These are phyloP conservation scores for Suillus ampliporus DNA, from an alignment of 768 basidiomycete genomes.

Conservation along the genomic window DNA sequence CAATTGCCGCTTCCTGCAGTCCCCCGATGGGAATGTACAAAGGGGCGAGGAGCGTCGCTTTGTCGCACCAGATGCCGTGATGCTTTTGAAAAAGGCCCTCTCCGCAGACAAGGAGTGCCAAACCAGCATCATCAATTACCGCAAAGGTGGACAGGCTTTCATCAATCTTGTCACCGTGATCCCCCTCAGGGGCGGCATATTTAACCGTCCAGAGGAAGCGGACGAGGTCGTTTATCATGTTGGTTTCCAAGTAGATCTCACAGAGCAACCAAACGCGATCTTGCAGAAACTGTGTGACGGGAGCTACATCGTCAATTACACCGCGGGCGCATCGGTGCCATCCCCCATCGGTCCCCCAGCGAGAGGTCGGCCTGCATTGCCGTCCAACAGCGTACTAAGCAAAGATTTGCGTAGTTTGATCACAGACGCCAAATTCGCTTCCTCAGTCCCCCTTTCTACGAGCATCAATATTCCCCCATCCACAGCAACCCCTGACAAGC, in stretches of 20 bases:
- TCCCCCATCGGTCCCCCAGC: slow-evolving; percentile 23
- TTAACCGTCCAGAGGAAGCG: slow-evolving; percentile 53
- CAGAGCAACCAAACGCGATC: slow-evolving; percentile 84
- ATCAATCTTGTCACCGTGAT: slow-evolving; percentile 93
- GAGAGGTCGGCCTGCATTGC: slow-evolving; percentile 17
- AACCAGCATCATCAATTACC: slow-evolving; percentile 85
- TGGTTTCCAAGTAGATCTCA: slow-evolving; percentile 95
- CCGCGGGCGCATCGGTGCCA: slow-evolving; percentile 13
- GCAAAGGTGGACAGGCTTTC: slow-evolving; percentile 83
- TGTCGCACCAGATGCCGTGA: slow-evolving; percentile 70
- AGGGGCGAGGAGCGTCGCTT: slow-evolving; percentile 60
- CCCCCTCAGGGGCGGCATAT: slow-evolving; percentile 72
- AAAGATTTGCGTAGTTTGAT: slow-evolving; percentile 58
- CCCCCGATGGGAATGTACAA: slow-evolving; percentile 63
- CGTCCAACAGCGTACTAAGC: slow-evolving; percentile 43
- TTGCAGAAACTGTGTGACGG: slow-evolving; percentile 81
- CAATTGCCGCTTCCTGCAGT: slow-evolving; percentile 92
- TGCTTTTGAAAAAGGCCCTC: slow-evolving; percentile 69
- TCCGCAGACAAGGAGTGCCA: slow-evolving; percentile 87
- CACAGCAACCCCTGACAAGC: slow-evolving; percentile 20
- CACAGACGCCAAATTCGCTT: slow-evolving; percentile 51
- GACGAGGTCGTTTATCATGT: slow-evolving; percentile 85
- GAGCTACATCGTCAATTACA: slow-evolving; percentile 73
- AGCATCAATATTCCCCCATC: slow-evolving; percentile 41
- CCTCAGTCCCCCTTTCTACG: slow-evolving; percentile 52